These are phyloP conservation scores for Tetragonia tetragonoides DNA, from an alignment of 148 eudicot genomes.

Conservation along the genomic window DNA sequence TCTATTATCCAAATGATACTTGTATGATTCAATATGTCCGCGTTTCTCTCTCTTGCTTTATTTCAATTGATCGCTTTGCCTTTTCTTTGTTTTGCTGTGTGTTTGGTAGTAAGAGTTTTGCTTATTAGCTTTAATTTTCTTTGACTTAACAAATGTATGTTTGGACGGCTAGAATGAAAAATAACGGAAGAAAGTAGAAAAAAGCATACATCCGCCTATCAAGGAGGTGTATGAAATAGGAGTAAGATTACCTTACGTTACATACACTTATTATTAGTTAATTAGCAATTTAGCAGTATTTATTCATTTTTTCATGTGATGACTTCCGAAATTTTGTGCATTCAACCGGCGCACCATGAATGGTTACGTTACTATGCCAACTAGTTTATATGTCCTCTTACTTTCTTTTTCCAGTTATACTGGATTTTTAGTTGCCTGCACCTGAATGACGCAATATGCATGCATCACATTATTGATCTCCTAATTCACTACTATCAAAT, in stretches of 20 bases:
- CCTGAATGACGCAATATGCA: too few species aligned
- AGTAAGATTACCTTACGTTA: not conserved
- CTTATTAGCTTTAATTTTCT: not conserved
- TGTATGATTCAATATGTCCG: constrained; percentile 1
- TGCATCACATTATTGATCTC: too few species aligned
- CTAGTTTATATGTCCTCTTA: not conserved
- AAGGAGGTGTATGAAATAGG: not conserved
- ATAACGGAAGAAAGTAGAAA: constrained; percentile 19
- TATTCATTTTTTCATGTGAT: not conserved
- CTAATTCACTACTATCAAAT: too few species aligned
- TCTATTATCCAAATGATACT: not conserved
- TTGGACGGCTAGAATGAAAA: constrained; percentile 29
- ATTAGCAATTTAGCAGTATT: not conserved
- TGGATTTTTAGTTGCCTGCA: too few species aligned
- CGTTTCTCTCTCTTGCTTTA: not conserved
- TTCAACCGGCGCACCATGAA: constrained; percentile 28
- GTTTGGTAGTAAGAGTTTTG: constrained; percentile 6
- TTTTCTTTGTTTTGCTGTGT: not conserved
- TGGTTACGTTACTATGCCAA: constrained; percentile 15
- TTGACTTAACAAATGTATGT: not conserved
- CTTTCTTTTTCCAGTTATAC: too few species aligned
- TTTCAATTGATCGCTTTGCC: not conserved
- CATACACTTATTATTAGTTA: not conserved
- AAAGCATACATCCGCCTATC: constrained; percentile 17
- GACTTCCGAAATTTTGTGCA: not conserved